Percentiles rank a stretch among this genome's conserved stretches.
These are phyloP conservation scores for Ustilago crameri DNA, from an alignment of 1,284 basidiomycete species.

Conservation along the genomic window DNA sequence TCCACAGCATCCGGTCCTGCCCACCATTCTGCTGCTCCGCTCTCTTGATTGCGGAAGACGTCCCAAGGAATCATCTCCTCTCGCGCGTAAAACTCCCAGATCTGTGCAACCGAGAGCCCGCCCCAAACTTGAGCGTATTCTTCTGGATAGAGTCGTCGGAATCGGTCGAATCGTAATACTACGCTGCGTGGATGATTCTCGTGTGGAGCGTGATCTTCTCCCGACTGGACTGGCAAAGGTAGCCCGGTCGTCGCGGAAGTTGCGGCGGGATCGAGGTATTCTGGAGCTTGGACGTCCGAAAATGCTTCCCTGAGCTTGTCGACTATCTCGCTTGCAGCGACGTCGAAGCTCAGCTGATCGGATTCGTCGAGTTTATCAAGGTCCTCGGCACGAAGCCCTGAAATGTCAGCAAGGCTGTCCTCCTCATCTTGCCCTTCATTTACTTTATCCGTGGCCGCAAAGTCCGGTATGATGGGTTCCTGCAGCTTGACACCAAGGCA, in stretches of 20 bases:
- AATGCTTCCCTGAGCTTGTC: conserved; percentile 18
- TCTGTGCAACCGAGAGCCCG: conserved; percentile 56
- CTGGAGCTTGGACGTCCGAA: conserved; percentile 56
- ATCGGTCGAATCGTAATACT: conserved; percentile 54
- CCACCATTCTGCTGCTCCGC: conserved; percentile 14
- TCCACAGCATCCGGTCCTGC: conserved; percentile 9
- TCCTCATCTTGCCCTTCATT: conserved; percentile 2
- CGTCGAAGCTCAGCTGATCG: conserved; percentile 33
- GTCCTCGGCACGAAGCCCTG: not conserved
- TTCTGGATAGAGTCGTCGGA: conserved; percentile 49
- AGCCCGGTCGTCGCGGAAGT: not conserved
- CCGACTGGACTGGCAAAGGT: not conserved
- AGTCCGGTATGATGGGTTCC: conserved; percentile 27
- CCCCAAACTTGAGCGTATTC: conserved; percentile 64
- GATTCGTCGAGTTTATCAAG: conserved; percentile 18
- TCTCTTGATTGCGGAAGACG: conserved; percentile 10
- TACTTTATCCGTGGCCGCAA: too few relatives aligned
- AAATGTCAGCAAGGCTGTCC: not conserved
- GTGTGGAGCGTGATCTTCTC: not conserved
- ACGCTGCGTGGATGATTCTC: conserved; percentile 49
- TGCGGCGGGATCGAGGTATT: conserved; percentile 53
- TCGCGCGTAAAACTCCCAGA: conserved; percentile 64
- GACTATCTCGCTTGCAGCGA: conserved; percentile 25
- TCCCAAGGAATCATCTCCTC: conserved; percentile 54
- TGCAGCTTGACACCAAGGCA: conserved; percentile 35